Base-by-base conservation (phyloP, 495 filamentous ascomycete genomes). In the Extremus antarcticus region DNA sequence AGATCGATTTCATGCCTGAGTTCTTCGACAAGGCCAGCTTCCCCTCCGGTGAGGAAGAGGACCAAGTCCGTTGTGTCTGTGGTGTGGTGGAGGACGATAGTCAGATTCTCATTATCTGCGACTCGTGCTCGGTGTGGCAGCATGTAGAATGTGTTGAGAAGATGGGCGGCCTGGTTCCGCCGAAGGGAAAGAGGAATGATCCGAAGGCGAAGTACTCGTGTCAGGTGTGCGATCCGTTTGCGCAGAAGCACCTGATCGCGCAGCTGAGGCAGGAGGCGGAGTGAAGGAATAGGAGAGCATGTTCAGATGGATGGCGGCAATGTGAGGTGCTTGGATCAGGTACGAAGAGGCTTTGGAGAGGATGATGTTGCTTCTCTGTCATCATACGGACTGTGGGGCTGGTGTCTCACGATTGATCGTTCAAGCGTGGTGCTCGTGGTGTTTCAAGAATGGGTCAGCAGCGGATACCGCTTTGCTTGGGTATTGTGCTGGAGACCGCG, bases 61-160 rank as follows among this genome's bases (percentile, higher is more conserved):
- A 39, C 9, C 17, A 21, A 10, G 54, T 57, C 13, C 54, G 54
- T 16, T 57, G 54, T 35, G 43, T 51, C 8, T 61, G 59, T 38
- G 55, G 50, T 17, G 59, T 22, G 3, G 29, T 9, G 10, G 11
- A 19, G 0, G 59, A 61, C 48, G 59, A 61, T 23, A 39, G 46
- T 13, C 45, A 11, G 25, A 17, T 53, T 1, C 57, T 54, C 54
- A 23, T 57, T 2, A 17, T 11, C 7, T 54, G 59, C 46, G 54
- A 54, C n/a, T 25, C 22, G 24, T 61, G 59, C 25, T 1, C 4
- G n/a, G 59, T 61, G 3, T 61, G 59, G 54, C 54, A 61, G 59
- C 59, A 61, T 29, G 21, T 38, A 15, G 16, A 22, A 10, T 61
- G 59, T 43, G 50, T 61, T 41, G 54, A 32, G n/a, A 50, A 50